Evolutionary conservation across 352 stramenopile genomes (phyloP).

Genomic region (Phytophthora litchii): DNA sequence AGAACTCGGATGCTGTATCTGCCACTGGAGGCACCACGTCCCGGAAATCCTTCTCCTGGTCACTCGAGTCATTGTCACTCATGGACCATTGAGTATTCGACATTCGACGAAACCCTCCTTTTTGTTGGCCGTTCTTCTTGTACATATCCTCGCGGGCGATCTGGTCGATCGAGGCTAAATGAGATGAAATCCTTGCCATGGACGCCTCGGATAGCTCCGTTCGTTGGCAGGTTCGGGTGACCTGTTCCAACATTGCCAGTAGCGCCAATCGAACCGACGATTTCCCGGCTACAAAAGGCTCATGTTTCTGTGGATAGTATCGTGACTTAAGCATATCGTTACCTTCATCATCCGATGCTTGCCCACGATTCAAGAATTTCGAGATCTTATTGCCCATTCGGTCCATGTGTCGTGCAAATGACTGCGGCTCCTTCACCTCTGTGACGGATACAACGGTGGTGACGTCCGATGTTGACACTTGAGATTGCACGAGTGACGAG

Average conservation of each 20-base stretch:
- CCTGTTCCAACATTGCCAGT: slow-evolving; percentile 49
- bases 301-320: slow-evolving; percentile 3
- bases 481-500: slow-evolving; percentile 13
- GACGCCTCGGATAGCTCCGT: slow-evolving; percentile 61
- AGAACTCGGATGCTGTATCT: slow-evolving; percentile 11
- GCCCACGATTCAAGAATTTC: slow-evolving; percentile 22
- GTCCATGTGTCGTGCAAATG: slow-evolving; percentile 25
- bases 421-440: slow-evolving; percentile 12
- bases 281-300: slow-evolving; percentile 27
- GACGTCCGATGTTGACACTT: slow-evolving; percentile 9
- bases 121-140: slow-evolving; percentile 35
- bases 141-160: slow-evolving; percentile 68
- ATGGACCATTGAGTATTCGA: slow-evolving; percentile 31
- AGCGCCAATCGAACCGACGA: slow-evolving; percentile 44
- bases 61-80: slow-evolving; percentile 12
- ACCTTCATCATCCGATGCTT: slow-evolving; percentile 13
- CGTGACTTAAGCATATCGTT: slow-evolving; percentile 2
- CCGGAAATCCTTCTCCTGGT: slow-evolving; percentile 19
- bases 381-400: slow-evolving; percentile 28
- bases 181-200: slow-evolving; percentile 59
- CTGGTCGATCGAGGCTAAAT: slow-evolving; percentile 62
- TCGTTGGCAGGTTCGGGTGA: slow-evolving; percentile 49
- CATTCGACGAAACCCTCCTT: slow-evolving; percentile 43
- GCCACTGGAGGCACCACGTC: neutral
- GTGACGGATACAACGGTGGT: slow-evolving; percentile 3